Conservation (phyloP, 2,329 filamentous ascomycete species). For the Scortechinia acanthostroma region DNA sequence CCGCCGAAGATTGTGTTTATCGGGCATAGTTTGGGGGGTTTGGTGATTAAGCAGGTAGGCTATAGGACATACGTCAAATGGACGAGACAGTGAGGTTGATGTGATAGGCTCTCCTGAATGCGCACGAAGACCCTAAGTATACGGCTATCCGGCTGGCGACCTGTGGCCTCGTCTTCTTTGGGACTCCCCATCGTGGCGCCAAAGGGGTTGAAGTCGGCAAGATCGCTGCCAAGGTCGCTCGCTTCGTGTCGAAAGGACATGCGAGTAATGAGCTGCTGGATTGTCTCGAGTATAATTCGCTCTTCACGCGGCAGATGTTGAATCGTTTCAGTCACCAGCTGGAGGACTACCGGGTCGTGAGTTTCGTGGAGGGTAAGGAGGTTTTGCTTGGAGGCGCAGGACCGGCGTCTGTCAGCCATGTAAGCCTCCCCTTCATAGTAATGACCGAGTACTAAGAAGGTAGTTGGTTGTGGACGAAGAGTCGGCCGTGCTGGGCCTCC, state of each 20-base stretch:
- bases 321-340: background rate
- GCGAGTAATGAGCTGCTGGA: background rate
- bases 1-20: background rate
- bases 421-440: background rate
- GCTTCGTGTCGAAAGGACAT: background rate
- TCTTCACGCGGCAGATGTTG: background rate
- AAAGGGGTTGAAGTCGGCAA: background rate
- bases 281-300: background rate
- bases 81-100: background rate
- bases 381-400: background rate
- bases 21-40: background rate
- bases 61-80: background rate
- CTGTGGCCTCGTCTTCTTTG: conserved; percentile 1
- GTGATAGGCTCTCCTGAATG: background rate
- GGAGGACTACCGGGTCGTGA: background rate
- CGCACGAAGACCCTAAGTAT: background rate
- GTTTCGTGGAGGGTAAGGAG: background rate
- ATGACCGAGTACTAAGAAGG: background rate
- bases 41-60: background rate
- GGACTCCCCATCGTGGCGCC: background rate
- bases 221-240: background rate
- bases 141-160: background rate
- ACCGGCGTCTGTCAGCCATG: background rate
- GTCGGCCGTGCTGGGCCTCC: background rate
- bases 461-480: background rate